A percentile compares a stretch with the other conserved stretches of the same genome.
phyloP scores from a whole-genome alignment of 352 stramenopile species.

The Pythium insidiosum region DNA sequence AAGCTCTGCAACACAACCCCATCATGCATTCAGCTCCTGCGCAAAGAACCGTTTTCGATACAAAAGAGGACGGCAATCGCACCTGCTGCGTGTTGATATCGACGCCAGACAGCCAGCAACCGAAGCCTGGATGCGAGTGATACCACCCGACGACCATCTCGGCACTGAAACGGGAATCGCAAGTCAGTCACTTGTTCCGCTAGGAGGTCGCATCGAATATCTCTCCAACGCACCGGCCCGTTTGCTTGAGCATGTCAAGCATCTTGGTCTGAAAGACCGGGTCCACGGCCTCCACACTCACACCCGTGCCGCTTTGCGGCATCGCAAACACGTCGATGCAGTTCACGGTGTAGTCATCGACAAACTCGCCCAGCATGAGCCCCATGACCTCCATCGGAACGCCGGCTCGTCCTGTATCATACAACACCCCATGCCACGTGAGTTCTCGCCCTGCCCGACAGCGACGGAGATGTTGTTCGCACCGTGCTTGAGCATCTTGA shows the following conservation, averaged over 20 bases:
- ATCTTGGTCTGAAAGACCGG: constrained; percentile 99
- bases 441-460: background rate
- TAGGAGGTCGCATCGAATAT: no score
- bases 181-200: no score
- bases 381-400: constrained; percentile 99
- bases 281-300: constrained; percentile 98
- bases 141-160: constrained; percentile 98
- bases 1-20: constrained; percentile 75
- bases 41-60: no score
- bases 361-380: constrained; percentile 99
- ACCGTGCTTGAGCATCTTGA: constrained; percentile 99
- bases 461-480: constrained; percentile 1
- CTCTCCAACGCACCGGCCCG: constrained; percentile 70
- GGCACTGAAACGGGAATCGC: constrained; percentile 38
- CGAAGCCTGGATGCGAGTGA: constrained; percentile 99
- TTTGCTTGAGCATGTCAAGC: constrained; percentile 99
- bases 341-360: constrained; percentile 99
- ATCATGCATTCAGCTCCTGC: background rate
- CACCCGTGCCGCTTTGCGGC: constrained; percentile 95
- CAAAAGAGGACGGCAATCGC: constrained; percentile 1
- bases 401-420: constrained; percentile 84
- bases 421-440: constrained; percentile 7
- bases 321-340: constrained; percentile 99
- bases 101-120: constrained; percentile 98
- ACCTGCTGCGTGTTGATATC: constrained; percentile 99